Conservation (phyloP, 495 filamentous ascomycete genomes). For the Amorphotheca resinae region DNA sequence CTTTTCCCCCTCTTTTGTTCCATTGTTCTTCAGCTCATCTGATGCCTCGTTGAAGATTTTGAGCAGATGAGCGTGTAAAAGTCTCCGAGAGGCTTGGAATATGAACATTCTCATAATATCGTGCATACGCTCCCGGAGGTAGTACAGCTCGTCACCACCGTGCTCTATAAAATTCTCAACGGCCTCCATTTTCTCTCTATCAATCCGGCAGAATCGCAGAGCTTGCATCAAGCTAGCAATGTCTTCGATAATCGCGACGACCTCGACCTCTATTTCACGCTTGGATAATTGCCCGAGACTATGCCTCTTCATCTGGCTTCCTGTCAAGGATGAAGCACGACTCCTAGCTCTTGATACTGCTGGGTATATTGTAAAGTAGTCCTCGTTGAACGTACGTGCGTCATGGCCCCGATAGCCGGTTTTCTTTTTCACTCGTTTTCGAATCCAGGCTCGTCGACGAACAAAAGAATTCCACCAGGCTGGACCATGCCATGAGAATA, state of each 20-base stretch:
- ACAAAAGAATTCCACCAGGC: conserved; percentile 92
- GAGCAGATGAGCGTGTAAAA: conserved; percentile 57
- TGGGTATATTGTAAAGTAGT: conserved; percentile 76
- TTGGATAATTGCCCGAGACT: conserved; percentile 6
- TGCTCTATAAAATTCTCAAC: conserved; percentile 69
- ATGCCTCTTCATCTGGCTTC: conserved; percentile 4
- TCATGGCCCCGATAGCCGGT: conserved; percentile 24
- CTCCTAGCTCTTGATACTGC: conserved; percentile 10
- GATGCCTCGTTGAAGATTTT: conserved; percentile 42
- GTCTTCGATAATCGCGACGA: conserved; percentile 42
- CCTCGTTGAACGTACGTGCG: conserved; percentile 56
- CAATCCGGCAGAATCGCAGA: conserved; percentile 58
- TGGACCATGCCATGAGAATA: conserved; percentile 81
- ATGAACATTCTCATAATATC: conserved; percentile 77
- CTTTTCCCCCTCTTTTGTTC: conserved; percentile 17
- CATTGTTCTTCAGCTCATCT: conserved; percentile 18
- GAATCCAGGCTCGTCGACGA: conserved; percentile 74
- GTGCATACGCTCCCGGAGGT: conserved; percentile 67
- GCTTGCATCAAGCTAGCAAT: conserved; percentile 50
- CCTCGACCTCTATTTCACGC: conserved; percentile 15
- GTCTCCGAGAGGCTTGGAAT: conserved; percentile 76
- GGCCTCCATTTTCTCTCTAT: conserved; percentile 79
- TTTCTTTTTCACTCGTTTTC: conserved; percentile 59
- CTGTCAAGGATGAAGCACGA: conserved; percentile 5
- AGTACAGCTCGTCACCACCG: conserved; percentile 65